Conservation (phyloP, 2,329 filamentous ascomycete species). For the Fusarium pseudoanthophilum region DNA sequence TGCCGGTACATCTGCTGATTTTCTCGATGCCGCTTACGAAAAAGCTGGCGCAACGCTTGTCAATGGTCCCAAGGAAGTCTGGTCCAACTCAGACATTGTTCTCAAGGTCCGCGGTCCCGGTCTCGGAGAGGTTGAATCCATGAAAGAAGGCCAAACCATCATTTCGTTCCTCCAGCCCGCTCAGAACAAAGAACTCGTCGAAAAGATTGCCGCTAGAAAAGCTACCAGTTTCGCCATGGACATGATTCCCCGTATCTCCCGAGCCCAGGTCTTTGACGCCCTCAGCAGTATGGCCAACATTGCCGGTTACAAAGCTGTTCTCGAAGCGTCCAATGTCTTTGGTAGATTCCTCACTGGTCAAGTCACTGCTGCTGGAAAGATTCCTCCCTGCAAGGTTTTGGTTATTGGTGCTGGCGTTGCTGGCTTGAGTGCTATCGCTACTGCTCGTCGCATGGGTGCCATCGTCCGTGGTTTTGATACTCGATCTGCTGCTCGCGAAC, state of each 20-base stretch:
- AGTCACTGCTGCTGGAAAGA: slow-evolving; percentile 89
- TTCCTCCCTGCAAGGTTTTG: slow-evolving; percentile 88
- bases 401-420: slow-evolving; percentile 93
- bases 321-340: slow-evolving; percentile 90
- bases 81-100: slow-evolving; percentile 79
- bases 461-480: slow-evolving; percentile 93
- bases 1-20: slow-evolving; percentile 81
- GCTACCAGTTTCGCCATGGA: slow-evolving; percentile 91
- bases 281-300: slow-evolving; percentile 95
- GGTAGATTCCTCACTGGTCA: slow-evolving; percentile 90
- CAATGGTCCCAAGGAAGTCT: slow-evolving; percentile 73
- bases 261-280: slow-evolving; percentile 89
- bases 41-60: slow-evolving; percentile 82
- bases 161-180: slow-evolving; percentile 86
- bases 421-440: slow-evolving; percentile 87
- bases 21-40: slow-evolving; percentile 80
- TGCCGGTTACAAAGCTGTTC: slow-evolving; percentile 89
- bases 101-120: slow-evolving; percentile 85
- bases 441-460: slow-evolving; percentile 85
- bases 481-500: slow-evolving; percentile 85
- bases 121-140: slow-evolving; percentile 72
- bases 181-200: slow-evolving; percentile 80
- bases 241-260: slow-evolving; percentile 88
- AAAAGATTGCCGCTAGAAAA: slow-evolving; percentile 75
- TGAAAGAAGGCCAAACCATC: slow-evolving; percentile 77